Evolutionary conservation across 208 protist genomes (phyloP), one percentile per base, ranked within the genome.

Genomic region (Angomonas ambiguus): DNA sequence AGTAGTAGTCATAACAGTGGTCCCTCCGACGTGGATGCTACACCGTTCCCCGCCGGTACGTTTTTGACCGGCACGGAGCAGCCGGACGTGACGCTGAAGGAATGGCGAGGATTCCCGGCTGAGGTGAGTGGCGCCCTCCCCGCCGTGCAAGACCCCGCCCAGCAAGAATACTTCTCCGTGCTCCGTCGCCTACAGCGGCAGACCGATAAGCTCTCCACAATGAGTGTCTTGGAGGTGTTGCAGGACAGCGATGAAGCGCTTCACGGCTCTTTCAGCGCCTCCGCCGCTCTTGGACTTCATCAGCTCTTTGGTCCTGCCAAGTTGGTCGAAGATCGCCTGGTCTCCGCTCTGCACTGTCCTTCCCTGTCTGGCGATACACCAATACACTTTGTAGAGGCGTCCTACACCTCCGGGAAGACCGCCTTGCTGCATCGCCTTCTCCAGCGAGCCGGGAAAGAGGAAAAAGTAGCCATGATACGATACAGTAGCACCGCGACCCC

Each of bases 231-330:
- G 60, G 83, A 91, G 4, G 70, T 85, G 1, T 35, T 94, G 18
- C 73, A 71, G 22, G 61, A 76, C 20, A 76, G 78, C 6, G 73
- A 91, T 65, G 63, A 72, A 3, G 84, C 77, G 69, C 71, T 81
- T 11, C 76, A 64, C 42, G 72, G 80, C 65, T 82, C 83, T 58
- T 88, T 88, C 68, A 82, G 81, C 38, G 88, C 79, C 0, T 57
- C 65, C 2, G 84, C 88, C 49, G 75, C 83, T 27, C 38, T 94
- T 18, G 87, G 87, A 2, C 64, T 91, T 41, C 71, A 80, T 28
- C 84, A 91, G 53, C 83, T 94, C 56, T 91, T 91, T 63, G 87
- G 87, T 0, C 72, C 84, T 0, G 85, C 77, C 34, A 91, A 89
- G 67, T 72, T 94, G 63, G 73, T 94, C 24, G 84, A 94, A 71